Base-by-base conservation (phyloP, 2,329 filamentous ascomycete genomes). In the Nectriaceae sp. region DNA sequence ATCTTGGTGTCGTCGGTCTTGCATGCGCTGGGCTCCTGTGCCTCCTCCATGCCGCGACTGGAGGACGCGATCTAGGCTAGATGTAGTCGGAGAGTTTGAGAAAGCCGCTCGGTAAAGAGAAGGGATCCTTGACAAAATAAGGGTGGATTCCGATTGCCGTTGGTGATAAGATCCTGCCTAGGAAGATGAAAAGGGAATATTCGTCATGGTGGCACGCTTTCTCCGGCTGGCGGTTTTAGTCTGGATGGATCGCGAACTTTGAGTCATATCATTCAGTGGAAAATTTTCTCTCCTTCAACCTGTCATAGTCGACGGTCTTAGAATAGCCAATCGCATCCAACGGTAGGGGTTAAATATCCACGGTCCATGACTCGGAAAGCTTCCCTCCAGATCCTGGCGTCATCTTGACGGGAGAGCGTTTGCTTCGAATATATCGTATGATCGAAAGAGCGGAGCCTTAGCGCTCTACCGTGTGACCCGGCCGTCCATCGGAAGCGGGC, bases 401-500 rank as follows among this genome's bases (percentile, higher is more conserved):
- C 46, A 52, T 52, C 49, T 45, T 40, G 26, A 20, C 18, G 33
- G 33, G 6, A 37, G 11, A 6, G 33, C 38, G 35, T 22, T 31
- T 48, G 45, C 33, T 45, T 38, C 41, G 41, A 31, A 36, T 13
- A 33, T 42, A 62, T 62, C 59, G 59, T 62, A 62, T 57, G 59
- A 62, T 62, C 45, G 40, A 40, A n/a, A n/a, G n/a, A n/a, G n/a
- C n/a, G n/a, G n/a, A n/a, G n/a, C n/a, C n/a, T n/a, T n/a, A n/a
- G n/a, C n/a, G n/a, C n/a, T 57, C 44, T 39, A 39, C 48, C 49
- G 53, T 46, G 59, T 61, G 59, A 59, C 44, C 49, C 54, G 53
- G 44, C 18, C 55, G 52, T 49, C 42, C 59, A 62, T 53, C 55
- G 49, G 59, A 59, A 61, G 54, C 59, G 59, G 57, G 49, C 59